Conservation (phyloP, 108 stramenopile species). For the Skeletonema grethae region DNA sequence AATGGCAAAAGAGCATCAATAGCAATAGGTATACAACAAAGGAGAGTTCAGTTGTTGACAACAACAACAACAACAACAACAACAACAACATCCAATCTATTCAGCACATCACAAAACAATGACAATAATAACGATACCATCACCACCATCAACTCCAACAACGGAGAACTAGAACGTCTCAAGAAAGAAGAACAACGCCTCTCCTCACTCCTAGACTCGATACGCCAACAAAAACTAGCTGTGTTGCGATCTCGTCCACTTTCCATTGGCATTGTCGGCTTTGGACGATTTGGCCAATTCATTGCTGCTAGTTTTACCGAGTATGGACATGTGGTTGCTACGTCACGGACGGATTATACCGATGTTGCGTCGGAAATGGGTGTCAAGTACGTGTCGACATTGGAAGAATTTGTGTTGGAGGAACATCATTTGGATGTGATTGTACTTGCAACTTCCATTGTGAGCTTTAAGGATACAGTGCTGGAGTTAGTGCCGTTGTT, state of each 20-base stretch:
- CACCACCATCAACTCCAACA: not conserved
- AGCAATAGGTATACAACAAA: not conserved
- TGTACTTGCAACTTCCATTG: constrained; percentile 79
- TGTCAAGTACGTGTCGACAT: constrained; percentile 67
- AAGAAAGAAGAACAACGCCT: constrained; percentile 69
- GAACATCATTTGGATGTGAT: constrained; percentile 74
- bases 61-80: not conserved
- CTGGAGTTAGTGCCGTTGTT: constrained; percentile 47
- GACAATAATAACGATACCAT: not conserved
- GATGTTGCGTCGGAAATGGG: constrained; percentile 79
- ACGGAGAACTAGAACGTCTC: constrained; percentile 64
- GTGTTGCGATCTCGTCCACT: constrained; percentile 71
- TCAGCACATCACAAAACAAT: not conserved
- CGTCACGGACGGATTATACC: constrained; percentile 76
- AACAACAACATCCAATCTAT: not conserved
- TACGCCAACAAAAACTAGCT: constrained; percentile 67
- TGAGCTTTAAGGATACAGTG: constrained; percentile 89
- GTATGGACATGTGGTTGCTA: constrained; percentile 55
- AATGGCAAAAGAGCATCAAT: not conserved
- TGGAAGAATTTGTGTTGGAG: constrained; percentile 57
- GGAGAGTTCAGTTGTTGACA: not conserved
- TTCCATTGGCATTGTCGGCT: constrained; percentile 92
- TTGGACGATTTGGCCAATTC: constrained; percentile 95
- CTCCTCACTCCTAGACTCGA: constrained; percentile 53
- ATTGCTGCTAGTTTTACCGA: constrained; percentile 83